These are phyloP conservation scores for Polytrichum formosum DNA, from an alignment of 225 moss, liverwort and hornwort species.

Conservation along the genomic window DNA sequence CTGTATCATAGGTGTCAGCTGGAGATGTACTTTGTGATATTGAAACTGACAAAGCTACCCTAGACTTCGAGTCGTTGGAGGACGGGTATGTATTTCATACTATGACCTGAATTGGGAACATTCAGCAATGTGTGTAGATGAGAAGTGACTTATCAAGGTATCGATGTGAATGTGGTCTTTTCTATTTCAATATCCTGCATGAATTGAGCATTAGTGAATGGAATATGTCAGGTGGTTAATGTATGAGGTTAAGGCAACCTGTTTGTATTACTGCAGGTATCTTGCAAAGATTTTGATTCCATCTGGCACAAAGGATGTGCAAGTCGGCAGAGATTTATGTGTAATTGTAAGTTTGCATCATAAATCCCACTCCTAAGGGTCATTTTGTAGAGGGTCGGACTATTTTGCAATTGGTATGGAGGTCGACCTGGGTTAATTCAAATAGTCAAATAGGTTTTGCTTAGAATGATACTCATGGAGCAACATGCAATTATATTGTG, in stretches of 20 bases:
- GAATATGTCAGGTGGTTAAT: not conserved
- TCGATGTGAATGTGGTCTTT: no score
- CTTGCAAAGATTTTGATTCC: constrained; percentile 77
- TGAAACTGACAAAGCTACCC: constrained; percentile 92
- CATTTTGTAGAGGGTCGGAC: not conserved
- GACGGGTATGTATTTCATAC: constrained; percentile 62
- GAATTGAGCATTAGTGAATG: not conserved
- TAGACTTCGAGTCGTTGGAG: constrained; percentile 95
- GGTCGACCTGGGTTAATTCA: no score
- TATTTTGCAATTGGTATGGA: no score
- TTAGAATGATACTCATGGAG: no score
- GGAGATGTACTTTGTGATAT: constrained; percentile 95
- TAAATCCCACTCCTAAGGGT: not conserved
- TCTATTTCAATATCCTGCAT: no score
- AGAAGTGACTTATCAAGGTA: no score
- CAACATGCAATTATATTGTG: not conserved
- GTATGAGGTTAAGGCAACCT: no score
- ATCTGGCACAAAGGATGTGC: constrained; percentile 85
- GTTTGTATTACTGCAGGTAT: constrained; percentile 47
- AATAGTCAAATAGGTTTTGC: no score
- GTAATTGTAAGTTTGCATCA: constrained; percentile 65
- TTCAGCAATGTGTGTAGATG: no score
- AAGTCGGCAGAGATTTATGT: constrained; percentile 75
- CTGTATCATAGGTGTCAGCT: constrained; percentile 45
- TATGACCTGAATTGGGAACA: no score